Base-by-base conservation (phyloP, 139 green algal genomes). In the Volvox reticuliferus region DNA sequence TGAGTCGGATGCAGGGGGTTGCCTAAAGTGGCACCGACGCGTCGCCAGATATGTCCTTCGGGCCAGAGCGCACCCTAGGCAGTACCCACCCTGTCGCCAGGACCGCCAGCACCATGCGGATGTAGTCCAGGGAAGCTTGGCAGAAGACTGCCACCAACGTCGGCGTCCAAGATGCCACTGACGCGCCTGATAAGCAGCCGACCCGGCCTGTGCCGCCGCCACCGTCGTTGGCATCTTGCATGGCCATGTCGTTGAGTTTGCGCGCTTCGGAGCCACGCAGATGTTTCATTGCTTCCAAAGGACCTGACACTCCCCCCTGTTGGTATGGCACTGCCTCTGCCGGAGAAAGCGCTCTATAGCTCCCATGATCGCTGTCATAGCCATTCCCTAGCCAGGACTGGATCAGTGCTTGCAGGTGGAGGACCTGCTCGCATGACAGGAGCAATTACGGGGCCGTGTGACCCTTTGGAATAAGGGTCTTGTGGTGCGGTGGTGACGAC, bases 31-130 rank as follows among this genome's bases (percentile, higher is more conserved):
- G 44, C 9, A 14, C 44, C 44, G 5, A 55, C 44, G 44, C 5
- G 44, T 55, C 44, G 44, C 44, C 44, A 55, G 9, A 55, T 14
- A 55, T 55, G 44, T 55, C 44, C n/a, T n/a, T n/a, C n/a, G n/a
- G n/a, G n/a, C n/a, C n/a, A 9, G 44, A 55, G 44, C 44, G 5
- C 44, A 55, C 44, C 44, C 44, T 14, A 55, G 44, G 44, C 44
- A 82, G 76, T 20, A 18, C 78, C 37, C 50, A 90, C 86, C 86
- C 86, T 12, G 86, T 55, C 19, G 73, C 86, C 71, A 90, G n/a
- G 21, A 77, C 86, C 30, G 86, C 71, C 20, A 90, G 86, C 50
- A 32, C 22, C 44, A 76, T 63, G 6, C 50, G 9, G 12, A 83
- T 26, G 86, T 90, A 90, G n/a, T 90, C 73, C 26, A 33, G 12